A percentile compares a stretch with the other conserved stretches of the same genome.
Conservation (phyloP, 2,329 filamentous ascomycete species). For the Cyanodermella asteris region DNA sequence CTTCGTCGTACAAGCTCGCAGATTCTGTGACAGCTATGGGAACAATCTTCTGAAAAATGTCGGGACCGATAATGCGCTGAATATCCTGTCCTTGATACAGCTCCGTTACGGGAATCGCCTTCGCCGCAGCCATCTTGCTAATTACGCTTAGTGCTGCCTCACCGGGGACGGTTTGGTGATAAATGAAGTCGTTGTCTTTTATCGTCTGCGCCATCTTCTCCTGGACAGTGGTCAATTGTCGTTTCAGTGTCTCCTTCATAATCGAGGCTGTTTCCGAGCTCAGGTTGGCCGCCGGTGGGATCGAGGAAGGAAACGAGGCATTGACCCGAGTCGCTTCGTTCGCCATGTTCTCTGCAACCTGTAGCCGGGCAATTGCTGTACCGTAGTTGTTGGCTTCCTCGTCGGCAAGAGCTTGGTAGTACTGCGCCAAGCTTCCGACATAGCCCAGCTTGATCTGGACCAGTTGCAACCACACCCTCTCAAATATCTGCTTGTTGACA, state of each 20-base stretch:
- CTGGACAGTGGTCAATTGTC: slow-evolving; percentile 60
- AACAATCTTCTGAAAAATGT: slow-evolving; percentile 91
- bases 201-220: slow-evolving; percentile 53
- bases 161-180: slow-evolving; percentile 75
- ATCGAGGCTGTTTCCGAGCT: slow-evolving; percentile 53
- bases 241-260: slow-evolving; percentile 62
- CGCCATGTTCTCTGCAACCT: slow-evolving; percentile 55
- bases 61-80: slow-evolving; percentile 84
- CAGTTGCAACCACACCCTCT: slow-evolving; percentile 77
- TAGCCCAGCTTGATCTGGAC: slow-evolving; percentile 52
- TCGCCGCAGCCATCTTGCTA: slow-evolving; percentile 79
- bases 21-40: slow-evolving; percentile 91
- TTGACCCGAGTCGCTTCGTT: slow-evolving; percentile 60
- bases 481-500: slow-evolving; percentile 73
- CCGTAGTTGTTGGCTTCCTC: slow-evolving; percentile 77
- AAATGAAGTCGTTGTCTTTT: slow-evolving; percentile 97
- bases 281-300: slow-evolving; percentile 65
- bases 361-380: slow-evolving; percentile 59
- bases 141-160: slow-evolving; percentile 66
- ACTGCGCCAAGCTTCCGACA: slow-evolving; percentile 70
- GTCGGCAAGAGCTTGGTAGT: slow-evolving; percentile 80
- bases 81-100: slow-evolving; percentile 95
- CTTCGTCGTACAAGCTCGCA: slow-evolving; percentile 90
- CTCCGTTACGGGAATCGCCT: slow-evolving; percentile 91
- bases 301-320: slow-evolving; percentile 56